Conservation (phyloP, 129 eudicot species). For the Tanacetum coccineum region DNA sequence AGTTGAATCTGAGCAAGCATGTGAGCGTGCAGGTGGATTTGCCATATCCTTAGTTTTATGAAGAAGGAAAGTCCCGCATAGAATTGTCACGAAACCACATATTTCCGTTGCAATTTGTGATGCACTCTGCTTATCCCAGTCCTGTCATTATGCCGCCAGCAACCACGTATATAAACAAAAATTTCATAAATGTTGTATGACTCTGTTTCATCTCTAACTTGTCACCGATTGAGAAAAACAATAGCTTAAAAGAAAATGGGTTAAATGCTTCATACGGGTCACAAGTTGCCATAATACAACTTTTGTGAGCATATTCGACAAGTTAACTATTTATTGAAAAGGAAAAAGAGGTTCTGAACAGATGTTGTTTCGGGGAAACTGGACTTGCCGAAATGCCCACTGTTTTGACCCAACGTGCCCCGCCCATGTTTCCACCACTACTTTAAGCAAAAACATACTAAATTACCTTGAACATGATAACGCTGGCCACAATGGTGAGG, state of each 20-base stretch:
- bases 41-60: constrained; percentile 79
- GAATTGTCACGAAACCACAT: constrained; percentile 71
- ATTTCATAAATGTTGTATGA: no score
- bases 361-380: background rate
- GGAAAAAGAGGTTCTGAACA: background rate
- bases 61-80: constrained; percentile 83
- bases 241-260: background rate
- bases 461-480: constrained; percentile 92
- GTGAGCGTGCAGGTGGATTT: constrained; percentile 21
- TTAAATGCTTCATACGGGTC: background rate
- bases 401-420: background rate
- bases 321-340: background rate
- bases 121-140: constrained; percentile 62
- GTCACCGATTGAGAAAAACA: background rate
- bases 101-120: constrained; percentile 54
- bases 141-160: constrained; percentile 37
- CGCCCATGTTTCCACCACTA: background rate
- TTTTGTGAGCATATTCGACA: background rate
- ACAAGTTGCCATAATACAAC: background rate
- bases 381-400: background rate
- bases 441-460: background rate
- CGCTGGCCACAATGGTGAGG: constrained; percentile 83
- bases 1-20: constrained; percentile 15
- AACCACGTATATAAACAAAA: background rate
- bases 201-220: no score